A percentile compares a stretch with the other conserved stretches of the same genome.
Conservation (phyloP, 306 rosid species). For the Abrus pulchellus region DNA sequence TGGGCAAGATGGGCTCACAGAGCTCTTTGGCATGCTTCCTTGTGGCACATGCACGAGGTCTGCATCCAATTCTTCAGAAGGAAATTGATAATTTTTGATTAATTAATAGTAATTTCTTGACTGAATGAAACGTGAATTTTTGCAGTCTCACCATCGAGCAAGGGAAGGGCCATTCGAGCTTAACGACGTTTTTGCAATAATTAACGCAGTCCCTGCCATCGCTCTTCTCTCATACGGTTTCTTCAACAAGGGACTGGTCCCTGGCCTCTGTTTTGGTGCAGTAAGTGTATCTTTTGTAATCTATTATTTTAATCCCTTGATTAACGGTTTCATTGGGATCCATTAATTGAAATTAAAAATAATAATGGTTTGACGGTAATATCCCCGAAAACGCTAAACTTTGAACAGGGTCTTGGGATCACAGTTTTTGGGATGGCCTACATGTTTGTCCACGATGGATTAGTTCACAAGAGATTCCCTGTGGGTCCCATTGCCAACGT, state of each 20-base stretch:
- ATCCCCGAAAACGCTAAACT: constrained; percentile 11
- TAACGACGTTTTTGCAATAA: constrained; percentile 91
- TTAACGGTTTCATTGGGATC: constrained; percentile 54
- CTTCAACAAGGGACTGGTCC: constrained; percentile 85
- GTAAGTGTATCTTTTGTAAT: constrained; percentile 64
- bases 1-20: constrained; percentile 66
- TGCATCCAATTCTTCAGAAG: constrained; percentile 19
- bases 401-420: constrained; percentile 86
- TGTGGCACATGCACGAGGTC: constrained; percentile 60
- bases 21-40: constrained; percentile 60
- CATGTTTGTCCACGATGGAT: constrained; percentile 98
- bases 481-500: constrained; percentile 99
- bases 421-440: constrained; percentile 98
- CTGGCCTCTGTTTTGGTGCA: constrained; percentile 96
- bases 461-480: constrained; percentile 95
- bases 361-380: constrained; percentile 43
- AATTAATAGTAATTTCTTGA: not conserved
- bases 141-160: constrained; percentile 92
- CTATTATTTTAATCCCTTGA: constrained; percentile 32
- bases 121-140: constrained; percentile 37
- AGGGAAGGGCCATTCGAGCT: constrained; percentile 98
- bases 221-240: constrained; percentile 86
- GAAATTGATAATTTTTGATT: not conserved
- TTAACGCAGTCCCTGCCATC: constrained; percentile 91
- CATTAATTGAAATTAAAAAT: constrained; percentile 37